phyloP scores from a whole-genome alignment of 2,329 filamentous ascomycete species.

The Aureobasidium mangrovei region DNA sequence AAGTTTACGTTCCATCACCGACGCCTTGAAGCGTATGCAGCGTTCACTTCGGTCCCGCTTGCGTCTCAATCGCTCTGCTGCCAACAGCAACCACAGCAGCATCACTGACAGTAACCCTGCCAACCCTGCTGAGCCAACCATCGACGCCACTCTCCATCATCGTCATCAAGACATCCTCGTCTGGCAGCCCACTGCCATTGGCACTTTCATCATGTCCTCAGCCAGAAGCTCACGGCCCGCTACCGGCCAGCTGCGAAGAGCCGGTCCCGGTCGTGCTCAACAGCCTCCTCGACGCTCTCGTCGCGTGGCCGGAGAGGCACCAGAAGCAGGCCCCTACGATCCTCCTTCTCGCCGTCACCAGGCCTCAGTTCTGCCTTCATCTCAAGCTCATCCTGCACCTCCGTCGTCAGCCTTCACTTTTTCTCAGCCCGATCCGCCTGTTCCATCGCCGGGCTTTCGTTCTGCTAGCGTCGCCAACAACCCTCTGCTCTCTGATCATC shows the following conservation, averaged over 20 bases:
- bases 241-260: neutral
- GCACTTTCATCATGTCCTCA: slow-evolving; percentile 6
- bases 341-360: slow-evolving; percentile 2
- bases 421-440: neutral
- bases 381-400: neutral
- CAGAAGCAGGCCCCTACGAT: slow-evolving; percentile 1
- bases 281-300: slow-evolving; percentile 1
- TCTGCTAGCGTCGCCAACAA: neutral
- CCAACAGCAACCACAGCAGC: neutral
- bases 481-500: neutral
- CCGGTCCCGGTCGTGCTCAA: neutral
- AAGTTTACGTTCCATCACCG: neutral
- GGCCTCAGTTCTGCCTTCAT: neutral
- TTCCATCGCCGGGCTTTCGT: slow-evolving; percentile 4
- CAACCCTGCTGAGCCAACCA: neutral
- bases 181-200: neutral
- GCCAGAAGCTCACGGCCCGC: neutral
- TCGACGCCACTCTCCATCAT: neutral
- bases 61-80: neutral
- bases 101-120: neutral
- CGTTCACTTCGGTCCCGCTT: neutral
- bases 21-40: neutral
- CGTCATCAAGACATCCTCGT: neutral
- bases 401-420: slow-evolving; percentile 11
- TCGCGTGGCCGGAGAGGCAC: slow-evolving; percentile 6